A percentile compares a stretch with the other conserved stretches of the same genome.
phyloP scores from a whole-genome alignment of 2,329 filamentous ascomycete species.

The Harringtonia lauricola region DNA sequence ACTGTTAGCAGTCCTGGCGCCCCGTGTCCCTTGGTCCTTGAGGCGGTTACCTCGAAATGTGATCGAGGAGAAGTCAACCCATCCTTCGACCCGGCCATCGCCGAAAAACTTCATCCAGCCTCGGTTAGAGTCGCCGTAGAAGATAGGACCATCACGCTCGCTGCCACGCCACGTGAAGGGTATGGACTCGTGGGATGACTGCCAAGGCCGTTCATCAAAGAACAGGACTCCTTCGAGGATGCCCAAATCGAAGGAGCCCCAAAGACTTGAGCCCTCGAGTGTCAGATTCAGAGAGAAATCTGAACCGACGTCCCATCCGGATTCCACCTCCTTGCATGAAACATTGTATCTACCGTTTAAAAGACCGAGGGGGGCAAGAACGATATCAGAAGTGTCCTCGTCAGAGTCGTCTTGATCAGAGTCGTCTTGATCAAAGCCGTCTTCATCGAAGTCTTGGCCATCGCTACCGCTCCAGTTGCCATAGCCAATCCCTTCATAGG shows the following conservation, averaged over 20 bases:
- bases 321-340: background rate
- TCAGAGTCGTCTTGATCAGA: background rate
- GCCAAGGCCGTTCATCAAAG: conserved; percentile 1
- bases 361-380: conserved; percentile 1
- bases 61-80: background rate
- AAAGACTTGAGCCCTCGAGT: conserved; percentile 2
- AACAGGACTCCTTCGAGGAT: conserved; percentile 2
- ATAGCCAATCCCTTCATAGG: background rate
- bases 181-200: background rate
- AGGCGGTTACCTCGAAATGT: background rate
- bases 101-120: conserved; percentile 2
- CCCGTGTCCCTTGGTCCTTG: background rate
- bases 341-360: conserved; percentile 1
- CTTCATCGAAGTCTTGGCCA: background rate
- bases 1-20: background rate
- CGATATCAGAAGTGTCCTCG: background rate
- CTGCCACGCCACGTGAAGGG: conserved; percentile 3
- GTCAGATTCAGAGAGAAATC: background rate
- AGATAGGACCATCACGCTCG: background rate
- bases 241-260: conserved; percentile 3
- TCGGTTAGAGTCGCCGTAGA: background rate
- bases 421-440: background rate
- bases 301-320: background rate
- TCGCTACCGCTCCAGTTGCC: background rate
- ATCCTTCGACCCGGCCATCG: conserved; percentile 1